phyloP scores from a whole-genome alignment of 2,329 filamentous ascomycete species.

The Escovopsis weberi region DNA sequence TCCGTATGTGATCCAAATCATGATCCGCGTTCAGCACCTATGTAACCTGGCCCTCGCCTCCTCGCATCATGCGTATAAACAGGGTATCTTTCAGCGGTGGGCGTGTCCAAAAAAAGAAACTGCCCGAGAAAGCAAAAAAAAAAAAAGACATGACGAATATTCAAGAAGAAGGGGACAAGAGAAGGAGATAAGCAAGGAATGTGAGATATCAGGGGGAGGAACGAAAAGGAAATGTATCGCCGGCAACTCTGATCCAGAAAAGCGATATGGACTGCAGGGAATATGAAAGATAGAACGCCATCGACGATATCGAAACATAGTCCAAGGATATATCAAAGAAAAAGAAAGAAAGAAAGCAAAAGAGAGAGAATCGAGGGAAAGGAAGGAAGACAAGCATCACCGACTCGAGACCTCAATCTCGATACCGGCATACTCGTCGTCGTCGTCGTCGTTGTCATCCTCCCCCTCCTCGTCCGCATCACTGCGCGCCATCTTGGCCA shows the following conservation, averaged over 20 bases:
- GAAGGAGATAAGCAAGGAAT: slow-evolving; percentile 4
- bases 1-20: too few species aligned
- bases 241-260: too few species aligned
- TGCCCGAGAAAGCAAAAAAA: too few species aligned
- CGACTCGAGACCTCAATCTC: slow-evolving; percentile 1
- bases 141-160: slow-evolving; percentile 2
- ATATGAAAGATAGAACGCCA: too few species aligned
- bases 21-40: too few species aligned
- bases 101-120: background rate
- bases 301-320: too few species aligned
- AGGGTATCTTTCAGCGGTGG: slow-evolving; percentile 1
- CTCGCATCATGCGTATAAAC: background rate
- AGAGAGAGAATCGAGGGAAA: background rate
- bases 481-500: slow-evolving; percentile 26
- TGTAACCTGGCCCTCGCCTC: background rate
- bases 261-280: too few species aligned
- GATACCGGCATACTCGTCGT: slow-evolving; percentile 7
- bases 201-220: slow-evolving; percentile 4
- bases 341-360: too few species aligned
- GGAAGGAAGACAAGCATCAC: background rate
- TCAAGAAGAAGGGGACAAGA: background rate
- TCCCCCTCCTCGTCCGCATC: slow-evolving; percentile 13
- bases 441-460: slow-evolving; percentile 11
- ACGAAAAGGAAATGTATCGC: too few species aligned
- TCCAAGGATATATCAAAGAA: too few species aligned